Conservation (phyloP, 2,329 filamentous ascomycete genomes). For the Ambrosiella xylebori region DNA sequence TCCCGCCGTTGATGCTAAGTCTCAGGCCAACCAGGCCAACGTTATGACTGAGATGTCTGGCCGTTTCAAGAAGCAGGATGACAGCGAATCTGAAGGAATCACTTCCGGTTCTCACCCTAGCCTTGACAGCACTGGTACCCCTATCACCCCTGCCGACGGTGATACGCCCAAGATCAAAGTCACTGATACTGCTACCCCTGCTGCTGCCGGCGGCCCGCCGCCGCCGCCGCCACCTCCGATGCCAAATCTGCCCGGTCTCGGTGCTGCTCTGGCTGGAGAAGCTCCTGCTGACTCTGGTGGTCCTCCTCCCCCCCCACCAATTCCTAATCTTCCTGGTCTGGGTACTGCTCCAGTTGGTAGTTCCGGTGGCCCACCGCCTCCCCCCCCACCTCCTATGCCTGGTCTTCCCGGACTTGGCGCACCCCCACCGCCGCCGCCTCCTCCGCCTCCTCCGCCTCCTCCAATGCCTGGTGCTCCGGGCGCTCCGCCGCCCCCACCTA, state of each 20-base stretch:
- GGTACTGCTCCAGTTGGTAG: constrained; percentile 25
- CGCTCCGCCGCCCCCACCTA: constrained; percentile 43
- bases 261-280: constrained; percentile 21
- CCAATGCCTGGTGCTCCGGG: constrained; percentile 23
- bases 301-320: constrained; percentile 19
- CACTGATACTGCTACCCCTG: constrained; percentile 23
- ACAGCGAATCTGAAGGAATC: constrained; percentile 54
- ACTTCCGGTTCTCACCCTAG: constrained; percentile 60
- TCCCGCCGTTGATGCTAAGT: constrained; percentile 47
- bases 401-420: constrained; percentile 26
- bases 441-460: constrained; percentile 22
- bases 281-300: constrained; percentile 16
- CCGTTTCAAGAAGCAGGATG: constrained; percentile 36
- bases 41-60: constrained; percentile 65
- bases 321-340: constrained; percentile 21
- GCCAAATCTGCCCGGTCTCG: constrained; percentile 22
- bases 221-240: constrained; percentile 21
- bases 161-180: constrained; percentile 45
- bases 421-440: constrained; percentile 26
- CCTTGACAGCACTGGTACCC: constrained; percentile 47
- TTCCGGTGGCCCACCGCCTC: constrained; percentile 24
- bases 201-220: constrained; percentile 23
- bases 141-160: constrained; percentile 45
- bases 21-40: constrained; percentile 44
- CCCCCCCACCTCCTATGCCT: constrained; percentile 29